phyloP scores from a whole-genome alignment of 805 yeast species.

The Spencermartinsiella europaea region DNA sequence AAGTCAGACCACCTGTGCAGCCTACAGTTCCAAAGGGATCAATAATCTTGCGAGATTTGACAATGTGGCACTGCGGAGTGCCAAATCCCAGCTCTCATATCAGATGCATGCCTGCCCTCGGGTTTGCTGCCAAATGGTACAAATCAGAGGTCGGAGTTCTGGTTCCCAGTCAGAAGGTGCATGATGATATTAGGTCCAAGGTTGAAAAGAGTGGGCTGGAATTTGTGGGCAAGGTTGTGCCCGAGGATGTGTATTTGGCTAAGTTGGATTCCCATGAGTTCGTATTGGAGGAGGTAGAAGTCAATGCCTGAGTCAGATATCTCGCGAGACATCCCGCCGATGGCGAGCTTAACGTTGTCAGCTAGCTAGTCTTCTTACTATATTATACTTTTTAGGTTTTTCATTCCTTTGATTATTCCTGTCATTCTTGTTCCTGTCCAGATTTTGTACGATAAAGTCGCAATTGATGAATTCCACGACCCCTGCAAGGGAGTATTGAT shows the following conservation, averaged over 20 bases:
- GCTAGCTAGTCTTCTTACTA: not conserved
- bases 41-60: slow-evolving; percentile 18
- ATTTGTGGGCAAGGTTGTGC: not conserved
- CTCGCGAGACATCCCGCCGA: no score
- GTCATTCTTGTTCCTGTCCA: no score
- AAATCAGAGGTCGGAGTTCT: slow-evolving; percentile 2
- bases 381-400: not conserved
- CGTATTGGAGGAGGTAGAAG: slow-evolving; percentile 1
- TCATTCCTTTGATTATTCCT: not conserved
- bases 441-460: not conserved
- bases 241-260: not conserved
- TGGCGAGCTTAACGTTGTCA: no score
- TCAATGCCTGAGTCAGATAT: not conserved
- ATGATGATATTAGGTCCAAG: not conserved
- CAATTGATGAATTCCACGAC: not conserved
- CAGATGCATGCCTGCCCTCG: slow-evolving; percentile 18
- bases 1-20: slow-evolving; percentile 16
- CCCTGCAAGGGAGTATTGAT: not conserved
- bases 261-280: slow-evolving; percentile 1
- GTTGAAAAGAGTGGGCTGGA: not conserved
- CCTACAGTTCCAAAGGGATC: slow-evolving; percentile 16
- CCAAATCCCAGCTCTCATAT: slow-evolving; percentile 16
- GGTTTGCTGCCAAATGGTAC: slow-evolving; percentile 17
- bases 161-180: not conserved
- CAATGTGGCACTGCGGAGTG: slow-evolving; percentile 21